phyloP scores from a whole-genome alignment of 2,329 filamentous ascomycete genomes.

The Epichloe gansuensis region DNA sequence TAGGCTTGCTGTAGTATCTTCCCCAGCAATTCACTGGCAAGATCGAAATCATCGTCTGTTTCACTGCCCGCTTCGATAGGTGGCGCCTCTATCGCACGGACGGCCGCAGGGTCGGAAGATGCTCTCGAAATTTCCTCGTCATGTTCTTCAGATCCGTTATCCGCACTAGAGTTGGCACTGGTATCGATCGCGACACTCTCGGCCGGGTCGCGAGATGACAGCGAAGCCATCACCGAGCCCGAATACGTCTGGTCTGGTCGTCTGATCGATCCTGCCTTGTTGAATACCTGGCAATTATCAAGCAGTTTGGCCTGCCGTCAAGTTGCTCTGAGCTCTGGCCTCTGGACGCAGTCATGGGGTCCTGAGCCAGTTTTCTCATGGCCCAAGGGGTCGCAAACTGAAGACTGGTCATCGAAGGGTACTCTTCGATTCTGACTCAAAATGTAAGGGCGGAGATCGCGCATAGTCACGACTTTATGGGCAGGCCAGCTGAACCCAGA shows the following conservation, averaged over 20 bases:
- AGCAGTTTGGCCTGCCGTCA: no score
- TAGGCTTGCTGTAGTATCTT: constrained; percentile 4
- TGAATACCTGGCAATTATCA: no score
- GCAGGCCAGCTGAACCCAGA: background rate
- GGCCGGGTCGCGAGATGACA: background rate
- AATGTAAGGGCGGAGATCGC: background rate
- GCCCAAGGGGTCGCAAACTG: no score
- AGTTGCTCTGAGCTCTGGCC: no score
- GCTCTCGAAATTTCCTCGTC: background rate
- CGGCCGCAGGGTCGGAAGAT: background rate
- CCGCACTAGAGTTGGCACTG: background rate
- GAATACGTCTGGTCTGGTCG: background rate
- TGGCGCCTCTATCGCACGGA: constrained; percentile 1
- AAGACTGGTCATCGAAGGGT: no score
- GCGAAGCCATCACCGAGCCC: background rate
- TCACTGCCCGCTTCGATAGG: background rate
- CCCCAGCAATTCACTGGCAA: constrained; percentile 1
- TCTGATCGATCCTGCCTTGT: no score
- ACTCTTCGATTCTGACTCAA: background rate
- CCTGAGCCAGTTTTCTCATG: no score
- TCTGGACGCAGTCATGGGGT: no score
- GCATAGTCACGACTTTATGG: background rate
- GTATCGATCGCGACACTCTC: background rate
- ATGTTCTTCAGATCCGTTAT: background rate
- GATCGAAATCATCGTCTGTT: constrained; percentile 5